Conservation (phyloP, 225 moss, liverwort and hornwort genomes). For the Physcomitrium patens region DNA sequence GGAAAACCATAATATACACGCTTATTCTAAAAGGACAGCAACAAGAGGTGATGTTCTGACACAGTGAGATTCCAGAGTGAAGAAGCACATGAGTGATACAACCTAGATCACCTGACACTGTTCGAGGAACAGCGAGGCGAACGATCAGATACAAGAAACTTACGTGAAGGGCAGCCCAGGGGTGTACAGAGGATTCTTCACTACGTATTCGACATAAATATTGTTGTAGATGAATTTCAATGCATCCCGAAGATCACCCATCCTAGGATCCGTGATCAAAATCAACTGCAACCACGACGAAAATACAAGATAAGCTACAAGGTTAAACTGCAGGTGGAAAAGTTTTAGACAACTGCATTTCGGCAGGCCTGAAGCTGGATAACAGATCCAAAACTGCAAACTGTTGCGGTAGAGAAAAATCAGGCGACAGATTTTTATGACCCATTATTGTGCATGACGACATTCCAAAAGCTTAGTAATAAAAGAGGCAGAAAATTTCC, state of each 20-base stretch:
- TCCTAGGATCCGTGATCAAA: slow-evolving; percentile 86
- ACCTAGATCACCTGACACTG: slow-evolving; percentile 2
- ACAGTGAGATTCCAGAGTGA: neutral
- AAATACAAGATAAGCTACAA: neutral
- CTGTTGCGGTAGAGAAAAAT: neutral
- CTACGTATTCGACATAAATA: slow-evolving; percentile 94
- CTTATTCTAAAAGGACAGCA: slow-evolving; percentile 10
- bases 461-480: neutral
- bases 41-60: neutral
- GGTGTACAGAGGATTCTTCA: slow-evolving; percentile 93
- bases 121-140: neutral
- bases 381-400: neutral
- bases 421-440: neutral
- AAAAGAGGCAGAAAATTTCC: slow-evolving; percentile 35
- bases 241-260: slow-evolving; percentile 95
- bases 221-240: slow-evolving; percentile 87
- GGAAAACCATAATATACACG: slow-evolving; percentile 2
- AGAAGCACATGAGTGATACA: neutral
- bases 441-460: neutral
- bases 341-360: neutral
- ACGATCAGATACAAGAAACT: slow-evolving; percentile 21
- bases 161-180: slow-evolving; percentile 94
- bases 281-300: slow-evolving; percentile 65
- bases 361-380: neutral
- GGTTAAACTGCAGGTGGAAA: neutral